Conservation (phyloP, 1,139 yeast genomes). For the Trichomonascaceae sp. region DNA sequence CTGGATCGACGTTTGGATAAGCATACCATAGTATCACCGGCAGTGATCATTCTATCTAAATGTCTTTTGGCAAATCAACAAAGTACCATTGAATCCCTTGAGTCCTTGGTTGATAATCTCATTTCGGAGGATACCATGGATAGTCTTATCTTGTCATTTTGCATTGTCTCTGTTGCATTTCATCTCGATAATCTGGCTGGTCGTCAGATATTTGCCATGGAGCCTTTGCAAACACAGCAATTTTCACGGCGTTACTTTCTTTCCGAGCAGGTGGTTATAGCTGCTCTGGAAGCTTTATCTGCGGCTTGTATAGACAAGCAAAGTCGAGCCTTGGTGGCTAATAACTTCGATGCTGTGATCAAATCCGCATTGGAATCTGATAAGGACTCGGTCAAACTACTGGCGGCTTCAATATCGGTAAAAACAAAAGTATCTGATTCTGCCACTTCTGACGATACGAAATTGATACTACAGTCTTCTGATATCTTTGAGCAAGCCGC, state of each 20-base stretch:
- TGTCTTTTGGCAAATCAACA: slow-evolving; percentile 1
- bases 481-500: slow-evolving; percentile 26
- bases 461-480: slow-evolving; percentile 25
- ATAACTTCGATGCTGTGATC: slow-evolving; percentile 25
- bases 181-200: slow-evolving; percentile 42
- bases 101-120: slow-evolving; percentile 6
- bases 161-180: slow-evolving; percentile 59
- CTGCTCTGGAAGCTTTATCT: slow-evolving; percentile 31
- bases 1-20: slow-evolving; percentile 4
- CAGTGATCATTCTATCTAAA: slow-evolving; percentile 5
- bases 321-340: slow-evolving; percentile 27
- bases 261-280: slow-evolving; percentile 22
- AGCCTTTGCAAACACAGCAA: slow-evolving; percentile 19
- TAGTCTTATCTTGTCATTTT: slow-evolving; percentile 37
- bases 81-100: slow-evolving; percentile 1
- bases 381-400: slow-evolving; percentile 23
- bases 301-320: slow-evolving; percentile 32
- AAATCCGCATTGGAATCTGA: slow-evolving; percentile 21
- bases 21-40: slow-evolving; percentile 1
- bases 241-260: slow-evolving; percentile 17
- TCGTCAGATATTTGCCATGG: slow-evolving; percentile 20
- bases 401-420: slow-evolving; percentile 33
- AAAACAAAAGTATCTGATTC: slow-evolving; percentile 27
- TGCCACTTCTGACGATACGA: slow-evolving; percentile 18
- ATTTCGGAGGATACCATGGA: slow-evolving; percentile 9